Base-by-base conservation (phyloP, 768 basidiomycete species). In the Lentinula detonsa region DNA sequence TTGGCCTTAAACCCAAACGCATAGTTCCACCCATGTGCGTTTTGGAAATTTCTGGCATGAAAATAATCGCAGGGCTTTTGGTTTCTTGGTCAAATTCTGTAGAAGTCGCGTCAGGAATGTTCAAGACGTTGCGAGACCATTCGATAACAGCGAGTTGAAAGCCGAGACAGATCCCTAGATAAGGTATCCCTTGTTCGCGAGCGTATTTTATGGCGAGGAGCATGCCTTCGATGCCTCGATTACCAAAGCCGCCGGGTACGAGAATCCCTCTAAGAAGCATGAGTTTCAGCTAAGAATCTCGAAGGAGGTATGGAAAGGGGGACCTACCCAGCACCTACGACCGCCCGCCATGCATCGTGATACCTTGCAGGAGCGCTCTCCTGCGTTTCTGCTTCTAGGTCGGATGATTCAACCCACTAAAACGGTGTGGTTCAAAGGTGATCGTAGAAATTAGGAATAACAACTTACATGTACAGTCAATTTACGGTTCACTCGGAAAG, bases 21-120 rank as follows among this genome's bases (percentile, higher is more conserved):
- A 99, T 99, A n/a, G 96, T 99, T 21, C 97, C 97, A 56, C 97
- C 97, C 85, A 98, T 93, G 65, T 98, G 95, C 11, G 95, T 98
- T 71, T 89, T 90, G 10, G 94, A 97, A 66, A 99, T 92, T 72
- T 99, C 97, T 16, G 97, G 97, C 97, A 99, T 99, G 83, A 95
- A 98, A 66, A 98, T 81, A 73, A 98, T 80, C 60, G 95, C 80
- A 0, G 90, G 91, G 64, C 88, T 77, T n/a, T 76, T 71, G 1
- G 87, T 76, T 1, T 83, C 73, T 3, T 82, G 69, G 43, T 81
- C 74, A 66, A 98, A 91, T 73, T 99, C 96, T 34, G 85, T 75
- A 3, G 96, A 98, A 51, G 87, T 90, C 5, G 96, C 94, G 60
- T 85, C 82, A 34, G 79, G 65, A 50, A 95, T 76, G 16, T 82